Evolutionary conservation across 306 rosid species (phyloP), one percentile per base, ranked within the genome.

Genomic region (Ceratonia siliqua): DNA sequence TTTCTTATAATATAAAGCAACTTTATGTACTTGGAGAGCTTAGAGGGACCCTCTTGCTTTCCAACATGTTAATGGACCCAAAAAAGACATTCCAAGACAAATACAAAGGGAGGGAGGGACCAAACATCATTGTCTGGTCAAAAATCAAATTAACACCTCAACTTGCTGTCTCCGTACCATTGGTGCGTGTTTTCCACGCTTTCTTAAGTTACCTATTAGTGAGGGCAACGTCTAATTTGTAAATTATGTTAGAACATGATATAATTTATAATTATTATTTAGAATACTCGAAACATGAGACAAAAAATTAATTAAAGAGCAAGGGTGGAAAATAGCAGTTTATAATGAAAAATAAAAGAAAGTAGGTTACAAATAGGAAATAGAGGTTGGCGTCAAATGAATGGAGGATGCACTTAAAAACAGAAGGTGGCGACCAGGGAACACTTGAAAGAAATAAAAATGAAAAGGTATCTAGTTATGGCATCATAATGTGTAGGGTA

Each of bases 101-200:
- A 24, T 70, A 62, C 78, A 69, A 72, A 70, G 11, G 46, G 2
- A 28, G 65, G 22, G 65, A 46, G 59, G 49, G 84, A 84, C 85
- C 75, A 78, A 76, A 75, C 67, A 78, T 80, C 84, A 49, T n/a
- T 82, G 82, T 80, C 84, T 52, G 17, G 46, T 76, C 76, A 78
- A 72, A 45, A 49, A 62, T 32, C 9, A n/a, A 49, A 54, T 73
- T 50, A 2, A 70, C 14, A 48, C 70, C 64, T 65, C 2, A 77
- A 70, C 9, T 21, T 43, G 45, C 72, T 75, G 85, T 85, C 80
- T 21, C 39, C 42, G 6, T 45, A 10, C 67, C 21, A 80, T 75
- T 81, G 59, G 85, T 58, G 72, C 86, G 81, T 85, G 86, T 33
- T 54, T 59, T 33, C 54, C 76, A 85, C 69, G 80, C 84, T 58